Evolutionary conservation across 805 yeast species (phyloP), one percentile per base, ranked within the genome.

Genomic region (Cyberlindnera sargentensis): DNA sequence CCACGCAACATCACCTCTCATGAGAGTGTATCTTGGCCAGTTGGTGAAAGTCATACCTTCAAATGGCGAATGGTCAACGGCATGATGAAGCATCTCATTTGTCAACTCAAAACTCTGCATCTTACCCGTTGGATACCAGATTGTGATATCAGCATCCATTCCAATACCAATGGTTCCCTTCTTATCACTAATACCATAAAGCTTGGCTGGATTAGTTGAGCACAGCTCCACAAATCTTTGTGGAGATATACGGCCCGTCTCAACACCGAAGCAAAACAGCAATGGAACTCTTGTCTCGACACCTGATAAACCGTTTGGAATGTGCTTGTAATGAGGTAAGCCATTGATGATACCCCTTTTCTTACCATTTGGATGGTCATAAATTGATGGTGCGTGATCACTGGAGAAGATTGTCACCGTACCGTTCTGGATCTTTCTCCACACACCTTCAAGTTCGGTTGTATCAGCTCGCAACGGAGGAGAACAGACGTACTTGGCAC

Each of bases 241-340:
- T 5, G 68, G 64, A 3, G 67, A 49, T 35, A 72, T 67, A 43
- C 64, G 58, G 2, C 68, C 68, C 2, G 65, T 64, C 41, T 63
- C 63, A 11, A 67, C 74, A 31, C 77, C 78, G 42, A 68, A 63
- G 47, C 70, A 60, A 51, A 62, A 71, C n/a, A 68, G 55, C 34
- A 72, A 47, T 3, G 75, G 75, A 49, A 72, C 39, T 48, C 78
- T 54, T 2, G 75, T 70, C 49, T 73, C 76, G 25, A 72, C 64
- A 6, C 78, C 77, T 4, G 76, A 73, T 37, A 72, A 47, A 2
- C 77, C 78, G 47, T 72, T 72, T 5, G 78, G 78, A 38, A 72
- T 65, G 31, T 64, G 60, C 45, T 63, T 64, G 53, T 68, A 72
- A 45, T 66, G 65, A 5, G 72, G 70, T 6, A 62, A 45, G 1